Percentiles rank a stretch among this genome's conserved stretches.
These are phyloP conservation scores for Rosa chinensis DNA, from an alignment of 306 rosid genomes.

Conservation along the genomic window DNA sequence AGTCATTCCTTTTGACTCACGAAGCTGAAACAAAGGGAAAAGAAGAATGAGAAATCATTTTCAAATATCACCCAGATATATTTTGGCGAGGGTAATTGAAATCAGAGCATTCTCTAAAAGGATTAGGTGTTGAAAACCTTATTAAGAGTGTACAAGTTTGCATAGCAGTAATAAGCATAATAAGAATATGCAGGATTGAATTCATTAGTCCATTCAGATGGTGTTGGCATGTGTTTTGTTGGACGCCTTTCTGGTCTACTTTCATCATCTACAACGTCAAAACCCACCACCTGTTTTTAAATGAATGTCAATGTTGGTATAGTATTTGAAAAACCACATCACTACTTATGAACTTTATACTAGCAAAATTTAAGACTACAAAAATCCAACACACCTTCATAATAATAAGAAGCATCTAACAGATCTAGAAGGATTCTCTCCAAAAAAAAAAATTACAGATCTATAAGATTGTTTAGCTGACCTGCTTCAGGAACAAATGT, in stretches of 20 bases:
- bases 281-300: slow-evolving; percentile 72
- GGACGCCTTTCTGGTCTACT: slow-evolving; percentile 94
- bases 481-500: slow-evolving; percentile 81
- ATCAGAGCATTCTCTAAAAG: background rate
- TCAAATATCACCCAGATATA: background rate
- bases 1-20: slow-evolving; percentile 58
- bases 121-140: slow-evolving; percentile 45
- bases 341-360: background rate
- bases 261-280: slow-evolving; percentile 86
- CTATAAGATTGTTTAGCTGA: slow-evolving; percentile 21
- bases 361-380: background rate
- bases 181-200: slow-evolving; percentile 88
- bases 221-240: slow-evolving; percentile 89
- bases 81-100: background rate
- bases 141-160: slow-evolving; percentile 73
- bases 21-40: slow-evolving; percentile 57
- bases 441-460: background rate
- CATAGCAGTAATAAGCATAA: slow-evolving; percentile 73
- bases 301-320: background rate
- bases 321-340: background rate
- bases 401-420: slow-evolving; percentile 7
- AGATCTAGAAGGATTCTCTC: background rate
- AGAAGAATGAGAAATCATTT: background rate
- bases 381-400: background rate
- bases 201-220: slow-evolving; percentile 78